Base-by-base conservation (phyloP, 2,329 filamentous ascomycete species). In the Laburnicola sp. region DNA sequence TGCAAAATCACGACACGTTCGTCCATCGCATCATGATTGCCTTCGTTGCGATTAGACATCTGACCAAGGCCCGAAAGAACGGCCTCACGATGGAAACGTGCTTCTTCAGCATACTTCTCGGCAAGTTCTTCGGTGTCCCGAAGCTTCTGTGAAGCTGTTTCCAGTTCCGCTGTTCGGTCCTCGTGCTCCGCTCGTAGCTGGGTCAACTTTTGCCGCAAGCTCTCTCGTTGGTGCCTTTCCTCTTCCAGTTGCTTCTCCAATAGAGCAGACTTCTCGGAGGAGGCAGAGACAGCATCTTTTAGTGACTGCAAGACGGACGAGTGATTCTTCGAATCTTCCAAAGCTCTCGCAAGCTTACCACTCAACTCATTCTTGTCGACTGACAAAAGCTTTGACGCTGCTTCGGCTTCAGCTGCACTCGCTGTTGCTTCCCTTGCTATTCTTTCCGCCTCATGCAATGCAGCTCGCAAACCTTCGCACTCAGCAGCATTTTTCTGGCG, bases 61-160 rank as follows among this genome's bases (percentile, higher is more conserved):
- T 87, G 91, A 61, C 91, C 88, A 8, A 99, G 80, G 3, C 94
- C 93, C 42, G 86, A 82, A 39, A 97, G 76, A 30, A 99, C 86
- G 22, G 89, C 92, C 61, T 88, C 80, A 23, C 89, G 89, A 68
- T 97, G 93, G 11, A 88, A 88, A 50, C 86, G 83, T 4, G 94
- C 93, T 75, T 99, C 95, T 59, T 86, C 85, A 4, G 92, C 89
- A 71, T 96, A 87, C 60, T 87, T 91, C 65, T 95, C 89, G 1
- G 89, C 89, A 38, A 97, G 76, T 65, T 96, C 91, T 74, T 99
- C 91, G 0, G 90, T 86, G 71, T 97, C 92, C 35, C 83, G 85
- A 42, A 99, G 76, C 44, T 89, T 86, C 60, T 91, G 85, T 1
- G 83, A 86, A 0, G 85, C 81, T 21, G 82, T 82, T 38, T 91